Evolutionary conservation across 805 yeast species (phyloP), one percentile per base, ranked within the genome.

Genomic region (Metschnikowia vanudenii): DNA sequence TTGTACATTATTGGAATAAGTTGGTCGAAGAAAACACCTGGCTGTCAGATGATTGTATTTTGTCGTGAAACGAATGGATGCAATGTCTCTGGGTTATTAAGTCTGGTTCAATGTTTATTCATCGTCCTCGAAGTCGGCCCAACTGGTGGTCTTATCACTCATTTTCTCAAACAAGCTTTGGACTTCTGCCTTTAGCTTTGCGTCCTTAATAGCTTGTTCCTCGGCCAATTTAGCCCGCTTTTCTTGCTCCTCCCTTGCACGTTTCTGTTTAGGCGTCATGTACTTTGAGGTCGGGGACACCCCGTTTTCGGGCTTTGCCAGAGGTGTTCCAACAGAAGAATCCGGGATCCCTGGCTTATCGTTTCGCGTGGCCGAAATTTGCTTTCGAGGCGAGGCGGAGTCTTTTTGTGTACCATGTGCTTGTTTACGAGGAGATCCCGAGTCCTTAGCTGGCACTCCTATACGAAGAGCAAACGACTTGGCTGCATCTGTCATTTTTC

Each of bases 61-160:
- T 22, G 8, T 22, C 24, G 4, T 22, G n/a, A n/a, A n/a, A n/a
- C n/a, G n/a, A n/a, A n/a, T n/a, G n/a, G n/a, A n/a, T n/a, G n/a
- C n/a, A n/a, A n/a, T n/a, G n/a, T n/a, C n/a, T n/a, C n/a, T n/a
- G n/a, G n/a, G n/a, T n/a, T n/a, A n/a, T n/a, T n/a, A n/a, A n/a
- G n/a, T n/a, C n/a, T n/a, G 24, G 24, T 22, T 22, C 24, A 8
- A 5, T 26, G 12, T 12, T 17, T 32, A 17, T 22, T 30, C 28
- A 34, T 48, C 58, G 40, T 63, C 67, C 38, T 63, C 69, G 39
- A 66, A 54, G 46, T 60, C 66, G 14, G 70, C 68, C 71, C 71
- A 67, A 48, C 57, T 65, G 37, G 57, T 50, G 26, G 60, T 50
- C 33, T 59, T 61, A 41, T 64, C 59, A 37, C 54, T 60, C 53